Base-by-base conservation (phyloP, 2,329 filamentous ascomycete genomes). In the Gnomoniopsis smithogilvyi region DNA sequence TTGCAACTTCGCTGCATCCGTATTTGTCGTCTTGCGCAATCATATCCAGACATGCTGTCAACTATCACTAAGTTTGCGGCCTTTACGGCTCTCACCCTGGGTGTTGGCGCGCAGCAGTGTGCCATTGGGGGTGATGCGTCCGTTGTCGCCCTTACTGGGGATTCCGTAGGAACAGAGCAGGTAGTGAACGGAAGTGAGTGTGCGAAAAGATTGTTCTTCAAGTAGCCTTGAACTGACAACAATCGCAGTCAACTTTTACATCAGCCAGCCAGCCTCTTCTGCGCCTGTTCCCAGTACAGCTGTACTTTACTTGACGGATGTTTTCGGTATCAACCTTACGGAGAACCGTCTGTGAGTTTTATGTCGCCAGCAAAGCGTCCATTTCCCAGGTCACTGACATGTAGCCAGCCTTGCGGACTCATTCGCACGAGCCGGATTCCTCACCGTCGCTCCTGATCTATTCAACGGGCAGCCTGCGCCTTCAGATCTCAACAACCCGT, bases 381-480 rank as follows among this genome's bases (percentile, higher is more conserved):
- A 41, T 15, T 34, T 47, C 45, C 47, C 26, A 43, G 22, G 22
- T n/a, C 14, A 15, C 36, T 30, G 33, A 41, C 33, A n/a, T 34
- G 33, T n/a, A 17, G n/a, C 38, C 54, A 70, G 69, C 2, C 66
- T 73, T 6, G 70, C 71, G 11, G 71, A 73, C 51, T 72, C 69
- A 52, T 73, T 73, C 58, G 70, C 70, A n/a, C 67, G 70, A n/a
- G 71, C 71, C 6, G 71, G 71, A 2, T 72, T 67, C 55, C 61
- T 72, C 38, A 70, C 69, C 8, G 69, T 73, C 0, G 69, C 70
- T 10, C 71, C 71, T 10, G 71, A 72, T 60, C 54, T 73, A 56
- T 73, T 73, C 61, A 67, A 70, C 41, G 70, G 70, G 30, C 67
- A 65, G 26, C 70, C 70, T 8, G 68, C 71, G 41, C 68, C 69